These are phyloP conservation scores for Stygiomarasmius scandens DNA, from an alignment of 1,284 basidiomycete genomes.

Conservation along the genomic window DNA sequence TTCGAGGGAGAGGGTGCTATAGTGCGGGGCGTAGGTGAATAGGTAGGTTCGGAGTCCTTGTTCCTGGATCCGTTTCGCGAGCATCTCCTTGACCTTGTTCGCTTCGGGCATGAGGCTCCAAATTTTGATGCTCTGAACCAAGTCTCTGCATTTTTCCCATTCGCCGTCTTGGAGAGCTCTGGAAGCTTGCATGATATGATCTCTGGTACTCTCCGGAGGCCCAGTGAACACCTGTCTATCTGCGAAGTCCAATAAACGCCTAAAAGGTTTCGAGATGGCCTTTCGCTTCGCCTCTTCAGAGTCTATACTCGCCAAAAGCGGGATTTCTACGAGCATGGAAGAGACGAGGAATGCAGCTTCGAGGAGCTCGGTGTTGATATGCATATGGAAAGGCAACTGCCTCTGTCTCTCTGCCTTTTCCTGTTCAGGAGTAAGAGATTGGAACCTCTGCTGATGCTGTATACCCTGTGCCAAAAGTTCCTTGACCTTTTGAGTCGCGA, in stretches of 20 bases:
- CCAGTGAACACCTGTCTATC: slow-evolving; percentile 98
- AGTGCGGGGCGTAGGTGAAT: slow-evolving; percentile 97
- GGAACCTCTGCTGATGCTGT: slow-evolving; percentile 91
- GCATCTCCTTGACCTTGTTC: slow-evolving; percentile 89
- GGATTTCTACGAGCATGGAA: slow-evolving; percentile 98
- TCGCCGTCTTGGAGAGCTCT: slow-evolving; percentile 96
- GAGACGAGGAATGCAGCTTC: slow-evolving; percentile 98
- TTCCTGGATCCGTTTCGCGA: slow-evolving; percentile 95
- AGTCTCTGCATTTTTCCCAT: slow-evolving; percentile 93
- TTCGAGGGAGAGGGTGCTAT: slow-evolving; percentile 87
- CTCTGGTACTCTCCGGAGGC: slow-evolving; percentile 96
- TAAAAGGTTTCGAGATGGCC: slow-evolving; percentile 93
- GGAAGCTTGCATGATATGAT: slow-evolving; percentile 99
- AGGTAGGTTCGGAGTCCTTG: slow-evolving; percentile 96
- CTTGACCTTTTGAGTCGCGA: slow-evolving; percentile 94
- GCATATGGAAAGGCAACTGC: slow-evolving; percentile 99
- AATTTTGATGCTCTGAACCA: slow-evolving; percentile 96
- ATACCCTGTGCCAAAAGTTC: slow-evolving; percentile 97
- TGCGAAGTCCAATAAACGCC: slow-evolving; percentile 93
- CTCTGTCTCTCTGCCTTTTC: slow-evolving; percentile 96
- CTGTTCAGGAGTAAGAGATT: slow-evolving; percentile 88
- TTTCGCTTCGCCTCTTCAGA: slow-evolving; percentile 93
- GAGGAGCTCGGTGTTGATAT: slow-evolving; percentile 97
- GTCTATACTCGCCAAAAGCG: slow-evolving; percentile 91
- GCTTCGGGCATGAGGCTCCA: slow-evolving; percentile 96